Percentiles rank a stretch among this genome's conserved stretches.
phyloP scores from a whole-genome alignment of 192 early-diverging fungal species.

The Rhizoclosmatium globosum region DNA sequence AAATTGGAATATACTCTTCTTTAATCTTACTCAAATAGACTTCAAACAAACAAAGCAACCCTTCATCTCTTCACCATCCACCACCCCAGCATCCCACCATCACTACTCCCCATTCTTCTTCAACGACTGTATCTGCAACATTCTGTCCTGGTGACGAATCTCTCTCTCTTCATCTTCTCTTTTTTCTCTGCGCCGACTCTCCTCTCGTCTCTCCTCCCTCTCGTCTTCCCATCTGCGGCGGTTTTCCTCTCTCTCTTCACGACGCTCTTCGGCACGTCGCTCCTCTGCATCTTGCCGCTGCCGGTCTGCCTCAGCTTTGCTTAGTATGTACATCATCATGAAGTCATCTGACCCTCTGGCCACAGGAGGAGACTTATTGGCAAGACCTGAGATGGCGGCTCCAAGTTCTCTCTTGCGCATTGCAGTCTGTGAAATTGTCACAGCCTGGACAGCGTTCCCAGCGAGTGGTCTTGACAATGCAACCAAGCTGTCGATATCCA shows the following conservation, averaged over 20 bases:
- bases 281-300: not conserved
- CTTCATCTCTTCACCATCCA: too few species aligned
- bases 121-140: not conserved
- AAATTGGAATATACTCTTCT: not conserved
- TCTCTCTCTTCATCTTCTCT: not conserved
- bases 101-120: not conserved
- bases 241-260: not conserved
- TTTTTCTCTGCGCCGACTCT: not conserved
- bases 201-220: not conserved
- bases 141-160: not conserved
- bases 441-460: not conserved
- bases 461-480: not conserved
- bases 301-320: not conserved
- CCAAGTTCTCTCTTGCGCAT: not conserved
- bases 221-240: not conserved
- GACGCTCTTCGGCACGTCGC: too few species aligned
- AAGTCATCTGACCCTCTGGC: too few species aligned
- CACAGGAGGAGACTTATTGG: not conserved
- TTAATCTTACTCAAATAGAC: not conserved
- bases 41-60: too few species aligned
- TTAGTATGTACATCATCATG: not conserved
- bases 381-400: not conserved
- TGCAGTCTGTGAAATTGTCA: not conserved
- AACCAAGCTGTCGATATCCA: not conserved
- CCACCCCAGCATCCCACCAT: too few species aligned